Base-by-base conservation (phyloP, 495 filamentous ascomycete species). In the Cercophora scortea region DNA sequence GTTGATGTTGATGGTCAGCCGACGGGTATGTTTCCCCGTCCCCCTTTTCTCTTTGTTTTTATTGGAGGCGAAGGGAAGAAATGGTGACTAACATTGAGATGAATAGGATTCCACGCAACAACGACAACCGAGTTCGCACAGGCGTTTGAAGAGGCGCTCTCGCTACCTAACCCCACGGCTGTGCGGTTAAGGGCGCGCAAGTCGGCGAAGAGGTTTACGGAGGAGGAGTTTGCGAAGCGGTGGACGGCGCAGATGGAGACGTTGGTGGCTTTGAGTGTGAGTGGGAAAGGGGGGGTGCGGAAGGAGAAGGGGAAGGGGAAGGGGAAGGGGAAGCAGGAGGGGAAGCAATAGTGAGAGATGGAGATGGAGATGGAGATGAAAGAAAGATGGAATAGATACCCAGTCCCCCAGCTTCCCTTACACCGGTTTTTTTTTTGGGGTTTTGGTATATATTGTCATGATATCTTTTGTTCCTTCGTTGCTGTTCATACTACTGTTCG, bases 121-220 rank as follows among this genome's bases (percentile, higher is more conserved):
- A 90, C 85, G 0, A 68, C 80, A 3, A 72, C 78, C 6, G 84
- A 94, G 56, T 98, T 90, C 60, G 89, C 90, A 1, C 76, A 9
- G 85, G 77, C 3, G n/a, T 97, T 91, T 61, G 81, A 83, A 56
- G 80, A 85, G 58, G 91, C 87, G 0, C 69, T 97, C 35, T 74
- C 78, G 0, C 68, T 96, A 32, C 71, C 79, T 0, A 61, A 77
- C 15, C 73, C 80, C n/a, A 83, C 90, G 45, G 85, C 81, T 25
- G 66, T 89, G 4, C 77, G 94, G 3, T 66, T 75, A 43, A 75
- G 90, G 46, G 93, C 92, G 2, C 71, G 89, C 42, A 65, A 76
- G 51, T 90, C 86, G 0, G 88, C 92, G 5, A 76, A 79, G 65
- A 68, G 93, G 44, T 98, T 98, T 61, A 87, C 86, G 0, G 93